phyloP scores from a whole-genome alignment of 2,329 filamentous ascomycete species.

The Dothistroma septosporum region DNA sequence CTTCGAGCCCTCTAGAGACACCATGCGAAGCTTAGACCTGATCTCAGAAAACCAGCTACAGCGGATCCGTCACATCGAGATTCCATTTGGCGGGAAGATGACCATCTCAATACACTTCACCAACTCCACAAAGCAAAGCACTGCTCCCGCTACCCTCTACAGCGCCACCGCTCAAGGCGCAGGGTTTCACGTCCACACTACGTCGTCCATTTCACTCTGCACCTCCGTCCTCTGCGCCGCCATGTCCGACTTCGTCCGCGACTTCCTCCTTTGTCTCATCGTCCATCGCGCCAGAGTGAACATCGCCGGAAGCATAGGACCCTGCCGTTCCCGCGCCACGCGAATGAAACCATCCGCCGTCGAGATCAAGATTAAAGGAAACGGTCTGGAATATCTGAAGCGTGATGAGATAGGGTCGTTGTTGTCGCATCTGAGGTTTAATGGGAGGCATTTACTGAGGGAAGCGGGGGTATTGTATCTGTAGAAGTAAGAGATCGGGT shows the following conservation, averaged over 20 bases:
- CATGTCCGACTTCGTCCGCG: not conserved
- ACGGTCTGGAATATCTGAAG: not conserved
- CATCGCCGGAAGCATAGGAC: not conserved
- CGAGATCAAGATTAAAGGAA: not conserved
- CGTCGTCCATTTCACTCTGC: not conserved
- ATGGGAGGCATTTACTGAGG: not conserved
- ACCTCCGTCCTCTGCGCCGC: not conserved
- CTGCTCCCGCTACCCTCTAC: not conserved
- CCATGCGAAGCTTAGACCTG: not conserved
- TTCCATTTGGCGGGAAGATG: not conserved
- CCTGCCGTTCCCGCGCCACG: not conserved
- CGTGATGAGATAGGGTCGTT: not conserved
- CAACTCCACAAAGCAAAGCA: not conserved
- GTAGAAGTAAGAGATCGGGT: not conserved
- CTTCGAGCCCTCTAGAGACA: not conserved
- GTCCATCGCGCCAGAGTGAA: not conserved
- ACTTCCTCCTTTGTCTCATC: not conserved
- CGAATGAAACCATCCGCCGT: not conserved
- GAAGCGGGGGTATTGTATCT: not conserved
- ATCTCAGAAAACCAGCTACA: not conserved
- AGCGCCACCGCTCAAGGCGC: not conserved
- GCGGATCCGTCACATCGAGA: not conserved
- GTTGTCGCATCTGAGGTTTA: not conserved
- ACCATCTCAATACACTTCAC: not conserved
- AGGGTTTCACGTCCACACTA: not conserved